Evolutionary conservation across 208 protist genomes (phyloP).

Genomic region (Trypanosoma platydactyli): DNA sequence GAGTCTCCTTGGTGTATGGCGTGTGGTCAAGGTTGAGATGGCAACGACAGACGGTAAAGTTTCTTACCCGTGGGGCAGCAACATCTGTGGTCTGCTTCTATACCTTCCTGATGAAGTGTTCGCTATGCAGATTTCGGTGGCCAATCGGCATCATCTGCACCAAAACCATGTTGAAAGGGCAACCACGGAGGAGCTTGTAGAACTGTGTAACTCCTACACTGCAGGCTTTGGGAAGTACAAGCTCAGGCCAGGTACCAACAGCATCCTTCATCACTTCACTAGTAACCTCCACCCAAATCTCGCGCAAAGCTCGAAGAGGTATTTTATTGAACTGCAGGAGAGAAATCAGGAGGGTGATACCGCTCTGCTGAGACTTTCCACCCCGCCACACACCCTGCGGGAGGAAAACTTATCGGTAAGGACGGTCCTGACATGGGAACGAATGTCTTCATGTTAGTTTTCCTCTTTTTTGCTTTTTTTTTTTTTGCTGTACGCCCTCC

Average conservation of each 20-base stretch:
- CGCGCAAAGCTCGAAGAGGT: conserved; percentile 18
- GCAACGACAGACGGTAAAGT: conserved; percentile 61
- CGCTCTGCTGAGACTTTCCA: conserved; percentile 28
- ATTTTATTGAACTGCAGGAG: conserved; percentile 18
- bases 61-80: conserved; percentile 80
- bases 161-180: conserved; percentile 28
- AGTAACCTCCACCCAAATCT: conserved; percentile 30
- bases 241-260: conserved; percentile 25
- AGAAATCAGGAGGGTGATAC: conserved; percentile 9
- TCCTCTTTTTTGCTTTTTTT: conserved; percentile 14
- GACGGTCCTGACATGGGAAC: conserved; percentile 47
- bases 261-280: conserved; percentile 25
- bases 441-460: conserved; percentile 16
- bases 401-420: conserved; percentile 35
- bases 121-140: conserved; percentile 62
- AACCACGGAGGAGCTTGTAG: conserved; percentile 53
- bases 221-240: conserved; percentile 64
- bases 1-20: conserved; percentile 61
- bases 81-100: conserved; percentile 63
- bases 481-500: conserved; percentile 12
- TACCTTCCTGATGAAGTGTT: conserved; percentile 51
- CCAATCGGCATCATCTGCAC: conserved; percentile 20
- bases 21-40: conserved; percentile 58
- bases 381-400: conserved; percentile 15
- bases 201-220: conserved; percentile 66